Conservation (phyloP, 495 filamentous ascomycete genomes). For the Neurospora sp. region DNA sequence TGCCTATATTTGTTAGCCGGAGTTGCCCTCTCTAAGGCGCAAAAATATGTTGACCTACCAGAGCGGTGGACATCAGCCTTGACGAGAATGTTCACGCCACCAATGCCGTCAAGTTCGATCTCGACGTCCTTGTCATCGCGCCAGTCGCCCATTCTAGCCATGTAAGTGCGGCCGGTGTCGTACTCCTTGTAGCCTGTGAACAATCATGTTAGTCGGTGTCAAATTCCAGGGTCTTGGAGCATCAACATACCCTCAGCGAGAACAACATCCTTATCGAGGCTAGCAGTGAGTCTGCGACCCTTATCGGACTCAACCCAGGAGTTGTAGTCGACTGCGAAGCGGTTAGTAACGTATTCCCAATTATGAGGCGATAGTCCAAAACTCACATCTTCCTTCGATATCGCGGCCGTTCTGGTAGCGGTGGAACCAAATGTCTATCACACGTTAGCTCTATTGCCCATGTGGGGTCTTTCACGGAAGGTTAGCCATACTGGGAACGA, state of each 20-base stretch:
- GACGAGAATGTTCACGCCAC: slow-evolving; percentile 93
- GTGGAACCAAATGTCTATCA: slow-evolving; percentile 93
- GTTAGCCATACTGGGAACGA: slow-evolving; percentile 77
- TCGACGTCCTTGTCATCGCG: slow-evolving; percentile 81
- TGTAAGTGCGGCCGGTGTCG: slow-evolving; percentile 76
- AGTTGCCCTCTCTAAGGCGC: background rate
- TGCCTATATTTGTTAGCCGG: slow-evolving; percentile 42
- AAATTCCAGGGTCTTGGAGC: background rate
- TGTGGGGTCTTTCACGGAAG: background rate
- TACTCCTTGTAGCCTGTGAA: slow-evolving; percentile 77
- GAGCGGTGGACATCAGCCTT: slow-evolving; percentile 96
- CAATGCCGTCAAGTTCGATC: slow-evolving; percentile 87
- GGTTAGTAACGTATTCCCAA: slow-evolving; percentile 7
- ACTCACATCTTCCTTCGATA: slow-evolving; percentile 89
- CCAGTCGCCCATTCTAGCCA: slow-evolving; percentile 86
- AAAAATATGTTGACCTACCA: slow-evolving; percentile 40
- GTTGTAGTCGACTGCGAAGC: slow-evolving; percentile 79
- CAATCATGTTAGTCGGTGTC: background rate
- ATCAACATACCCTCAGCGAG: slow-evolving; percentile 64
- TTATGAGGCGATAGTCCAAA: background rate
- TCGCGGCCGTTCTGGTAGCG: slow-evolving; percentile 72
- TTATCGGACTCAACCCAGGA: slow-evolving; percentile 95
- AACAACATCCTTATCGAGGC: slow-evolving; percentile 67
- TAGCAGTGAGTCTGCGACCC: slow-evolving; percentile 58
- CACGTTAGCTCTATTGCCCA: slow-evolving; percentile 17